phyloP scores from a whole-genome alignment of 495 filamentous ascomycete species.

The Talaromyces nanjingensis region DNA sequence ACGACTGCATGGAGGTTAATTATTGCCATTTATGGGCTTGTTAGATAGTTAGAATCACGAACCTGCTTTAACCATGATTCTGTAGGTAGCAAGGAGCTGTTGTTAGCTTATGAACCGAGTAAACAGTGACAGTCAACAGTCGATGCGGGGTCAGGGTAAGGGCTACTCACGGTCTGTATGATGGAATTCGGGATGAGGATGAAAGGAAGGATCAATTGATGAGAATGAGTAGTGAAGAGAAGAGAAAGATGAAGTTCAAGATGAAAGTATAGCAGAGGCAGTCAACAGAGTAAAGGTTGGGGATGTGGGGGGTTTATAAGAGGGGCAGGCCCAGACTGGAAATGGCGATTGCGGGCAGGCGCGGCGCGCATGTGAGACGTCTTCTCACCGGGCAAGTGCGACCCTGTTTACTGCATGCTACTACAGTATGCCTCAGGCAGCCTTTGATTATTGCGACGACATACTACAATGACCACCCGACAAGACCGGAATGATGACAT shows the following conservation, averaged over 20 bases:
- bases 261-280: not conserved
- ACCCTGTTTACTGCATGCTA: not conserved
- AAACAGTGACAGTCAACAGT: not conserved
- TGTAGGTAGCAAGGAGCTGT: conserved; percentile 11
- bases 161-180: not conserved
- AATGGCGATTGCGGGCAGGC: not conserved
- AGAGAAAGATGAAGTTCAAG: not conserved
- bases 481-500: not conserved
- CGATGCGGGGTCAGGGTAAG: not conserved
- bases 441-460: too few relatives aligned
- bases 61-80: conserved; percentile 87
- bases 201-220: not conserved
- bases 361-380: not conserved
- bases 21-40: not conserved
- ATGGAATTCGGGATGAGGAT: not conserved
- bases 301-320: not conserved
- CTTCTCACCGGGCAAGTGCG: not conserved
- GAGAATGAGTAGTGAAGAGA: not conserved
- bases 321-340: not conserved
- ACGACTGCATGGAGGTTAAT: conserved; percentile 58
- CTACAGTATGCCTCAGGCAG: not conserved
- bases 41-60: conserved; percentile 18
- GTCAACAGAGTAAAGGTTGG: not conserved
- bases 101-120: not conserved
- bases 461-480: not conserved